These are phyloP conservation scores for Solanum tarijense DNA, from an alignment of 257 asterid species.

Conservation along the genomic window DNA sequence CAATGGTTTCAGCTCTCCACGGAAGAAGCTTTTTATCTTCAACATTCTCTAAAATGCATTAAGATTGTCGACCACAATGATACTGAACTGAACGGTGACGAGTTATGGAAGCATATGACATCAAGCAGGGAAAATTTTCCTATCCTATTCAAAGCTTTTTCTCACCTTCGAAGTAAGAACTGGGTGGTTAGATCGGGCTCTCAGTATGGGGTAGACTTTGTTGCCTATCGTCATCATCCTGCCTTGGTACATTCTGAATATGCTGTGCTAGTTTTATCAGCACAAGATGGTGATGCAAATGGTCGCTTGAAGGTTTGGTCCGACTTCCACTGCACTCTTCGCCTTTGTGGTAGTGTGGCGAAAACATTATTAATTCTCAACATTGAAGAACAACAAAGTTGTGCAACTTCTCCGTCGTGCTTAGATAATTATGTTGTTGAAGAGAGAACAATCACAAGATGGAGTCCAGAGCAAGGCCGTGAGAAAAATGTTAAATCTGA, in stretches of 20 bases:
- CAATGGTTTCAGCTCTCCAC: constrained; percentile 61
- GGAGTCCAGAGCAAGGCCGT: constrained; percentile 62
- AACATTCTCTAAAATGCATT: constrained; percentile 45
- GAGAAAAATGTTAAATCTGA: constrained; percentile 4
- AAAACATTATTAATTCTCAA: constrained; percentile 58
- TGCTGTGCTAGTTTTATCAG: constrained; percentile 46
- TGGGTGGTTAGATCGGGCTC: constrained; percentile 73
- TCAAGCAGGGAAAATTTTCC: constrained; percentile 30
- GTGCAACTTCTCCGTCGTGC: constrained; percentile 10
- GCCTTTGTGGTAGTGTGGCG: constrained; percentile 79
- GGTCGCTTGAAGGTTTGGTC: constrained; percentile 76
- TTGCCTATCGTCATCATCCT: constrained; percentile 82
- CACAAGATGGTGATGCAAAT: constrained; percentile 11
- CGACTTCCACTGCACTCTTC: constrained; percentile 66
- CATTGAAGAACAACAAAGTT: constrained; percentile 6
- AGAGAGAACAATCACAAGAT: constrained; percentile 56
- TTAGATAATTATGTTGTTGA: constrained; percentile 34
- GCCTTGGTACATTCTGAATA: constrained; percentile 80
- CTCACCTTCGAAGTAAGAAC: constrained; percentile 68
- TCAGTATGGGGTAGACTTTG: constrained; percentile 72
- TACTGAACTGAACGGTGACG: constrained; percentile 15
- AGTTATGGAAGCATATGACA: constrained; percentile 41
- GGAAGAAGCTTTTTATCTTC: constrained; percentile 70
- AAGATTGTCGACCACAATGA: constrained; percentile 29
- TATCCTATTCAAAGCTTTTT: constrained; percentile 37